Evolutionary conservation across 352 stramenopile species (phyloP), one percentile per base, ranked within the genome.

Genomic region (Plasmopara muralis): DNA sequence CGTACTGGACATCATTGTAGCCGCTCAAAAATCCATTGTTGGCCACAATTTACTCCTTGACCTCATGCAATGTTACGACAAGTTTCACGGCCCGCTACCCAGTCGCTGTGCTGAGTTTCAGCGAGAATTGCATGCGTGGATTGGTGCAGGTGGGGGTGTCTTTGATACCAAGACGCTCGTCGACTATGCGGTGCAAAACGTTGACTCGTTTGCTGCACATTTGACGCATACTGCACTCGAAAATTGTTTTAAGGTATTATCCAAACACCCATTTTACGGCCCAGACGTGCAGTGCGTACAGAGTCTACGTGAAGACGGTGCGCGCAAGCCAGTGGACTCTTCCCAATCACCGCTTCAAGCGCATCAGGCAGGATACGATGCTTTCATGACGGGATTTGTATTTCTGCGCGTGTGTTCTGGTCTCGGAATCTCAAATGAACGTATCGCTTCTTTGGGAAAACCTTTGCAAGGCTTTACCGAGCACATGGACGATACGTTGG

Each of bases 11-110:
- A 46, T 66, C 12, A 55, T 87, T 45, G 62, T 76, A 16, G 53
- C 47, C 0, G 64, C 67, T 0, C 53, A 55, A 8, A 81, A 80
- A 50, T 77, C 80, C 5, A 64, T 91, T 16, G 60, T 91, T 31
- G 80, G 80, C 0, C 80, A 91, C 64, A 91, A 91, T 60, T 64
- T 89, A 66, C 68, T 89, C 13, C 64, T 91, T n/a, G 80, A 91
- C 42, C 57, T 85, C 47, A 82, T 91, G 65, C 78, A 91, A 39
- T 87, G 75, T 68, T 87, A 74, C 55, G 72, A 81, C 38, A 91
- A 89, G 44, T 91, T 91, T 53, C 71, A 87, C 47, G 60, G 61
- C 5, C 76, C 75, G 4, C 50, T 89, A n/a, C 80, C 80, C 1
- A 34, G 43, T 3, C 59, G 64, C 8, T 91, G 80, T 56, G 54